Percentiles rank a stretch among this genome's conserved stretches.
These are phyloP conservation scores for Pythium apleroticum DNA, from an alignment of 352 stramenopile genomes.

Conservation along the genomic window DNA sequence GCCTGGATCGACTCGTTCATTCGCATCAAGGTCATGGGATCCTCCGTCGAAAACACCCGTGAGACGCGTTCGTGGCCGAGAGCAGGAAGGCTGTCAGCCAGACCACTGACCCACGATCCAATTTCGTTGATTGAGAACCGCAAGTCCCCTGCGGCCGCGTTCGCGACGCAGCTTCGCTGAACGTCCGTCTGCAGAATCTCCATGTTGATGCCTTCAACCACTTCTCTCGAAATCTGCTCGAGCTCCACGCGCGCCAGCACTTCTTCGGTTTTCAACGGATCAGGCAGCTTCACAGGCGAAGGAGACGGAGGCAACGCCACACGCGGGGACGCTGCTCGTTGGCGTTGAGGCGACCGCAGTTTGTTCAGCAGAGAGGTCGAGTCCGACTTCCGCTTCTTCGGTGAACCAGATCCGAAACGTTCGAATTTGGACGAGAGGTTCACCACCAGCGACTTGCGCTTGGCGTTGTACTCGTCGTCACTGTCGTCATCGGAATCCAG, in stretches of 20 bases:
- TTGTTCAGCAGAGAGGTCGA: neutral
- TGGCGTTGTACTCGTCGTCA: slow-evolving; percentile 50
- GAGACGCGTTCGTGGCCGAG: slow-evolving; percentile 15
- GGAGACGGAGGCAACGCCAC: slow-evolving; percentile 1
- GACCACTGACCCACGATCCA: slow-evolving; percentile 39
- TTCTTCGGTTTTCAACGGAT: slow-evolving; percentile 17
- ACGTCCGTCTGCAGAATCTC: neutral
- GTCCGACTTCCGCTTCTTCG: slow-evolving; percentile 14
- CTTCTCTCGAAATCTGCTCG: neutral
- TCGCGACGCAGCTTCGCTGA: slow-evolving; percentile 16
- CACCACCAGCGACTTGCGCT: slow-evolving; percentile 59
- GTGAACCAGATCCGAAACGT: slow-evolving; percentile 40
- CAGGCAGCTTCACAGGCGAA: slow-evolving; percentile 20
- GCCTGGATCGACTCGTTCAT: slow-evolving; percentile 42
- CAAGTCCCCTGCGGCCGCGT: slow-evolving; percentile 45
- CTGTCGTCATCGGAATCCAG: slow-evolving; percentile 60
- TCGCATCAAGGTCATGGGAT: slow-evolving; percentile 45
- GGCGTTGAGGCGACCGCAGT: neutral
- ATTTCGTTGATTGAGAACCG: slow-evolving; percentile 51
- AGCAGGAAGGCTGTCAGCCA: slow-evolving; percentile 46
- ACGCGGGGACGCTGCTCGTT: neutral
- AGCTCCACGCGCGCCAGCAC: slow-evolving; percentile 15
- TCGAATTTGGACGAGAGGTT: slow-evolving; percentile 80
- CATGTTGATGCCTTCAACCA: slow-evolving; percentile 7
- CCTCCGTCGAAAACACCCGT: slow-evolving; percentile 34